phyloP scores from a whole-genome alignment of 2,329 filamentous ascomycete genomes.

The Xylariaceae sp. region DNA sequence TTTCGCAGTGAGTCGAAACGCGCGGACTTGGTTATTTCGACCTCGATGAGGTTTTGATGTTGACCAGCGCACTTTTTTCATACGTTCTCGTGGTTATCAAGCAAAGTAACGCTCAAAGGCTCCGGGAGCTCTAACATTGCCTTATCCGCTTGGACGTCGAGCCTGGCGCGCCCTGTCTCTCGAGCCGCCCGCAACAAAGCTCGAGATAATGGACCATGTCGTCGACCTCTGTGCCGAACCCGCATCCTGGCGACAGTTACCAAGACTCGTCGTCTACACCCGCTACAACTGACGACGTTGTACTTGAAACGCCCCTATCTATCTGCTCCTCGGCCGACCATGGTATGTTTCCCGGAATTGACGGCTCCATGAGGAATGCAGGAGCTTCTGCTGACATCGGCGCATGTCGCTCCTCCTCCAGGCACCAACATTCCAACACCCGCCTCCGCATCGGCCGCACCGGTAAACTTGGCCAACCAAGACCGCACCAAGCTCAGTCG shows the following conservation, averaged over 20 bases:
- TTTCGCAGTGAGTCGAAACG: no score
- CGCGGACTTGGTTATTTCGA: no score
- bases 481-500: slow-evolving; percentile 22
- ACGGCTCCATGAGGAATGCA: no score
- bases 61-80: no score
- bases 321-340: neutral
- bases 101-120: no score
- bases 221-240: neutral
- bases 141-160: no score
- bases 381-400: neutral
- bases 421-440: slow-evolving; percentile 22
- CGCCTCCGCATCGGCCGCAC: neutral
- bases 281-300: neutral
- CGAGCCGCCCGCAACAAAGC: no score
- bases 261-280: neutral
- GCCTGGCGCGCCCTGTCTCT: no score
- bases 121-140: no score
- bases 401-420: slow-evolving; percentile 9
- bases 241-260: neutral
- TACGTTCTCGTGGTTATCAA: no score
- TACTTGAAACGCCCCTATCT: neutral
- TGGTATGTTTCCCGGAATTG: neutral
- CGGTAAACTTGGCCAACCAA: slow-evolving; percentile 19
- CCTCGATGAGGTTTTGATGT: no score
- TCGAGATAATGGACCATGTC: slow-evolving; percentile 9